Evolutionary conservation across 2,329 filamentous ascomycete species (phyloP), one percentile per base, ranked within the genome.

Genomic region (Proliferodiscus dingleyae): DNA sequence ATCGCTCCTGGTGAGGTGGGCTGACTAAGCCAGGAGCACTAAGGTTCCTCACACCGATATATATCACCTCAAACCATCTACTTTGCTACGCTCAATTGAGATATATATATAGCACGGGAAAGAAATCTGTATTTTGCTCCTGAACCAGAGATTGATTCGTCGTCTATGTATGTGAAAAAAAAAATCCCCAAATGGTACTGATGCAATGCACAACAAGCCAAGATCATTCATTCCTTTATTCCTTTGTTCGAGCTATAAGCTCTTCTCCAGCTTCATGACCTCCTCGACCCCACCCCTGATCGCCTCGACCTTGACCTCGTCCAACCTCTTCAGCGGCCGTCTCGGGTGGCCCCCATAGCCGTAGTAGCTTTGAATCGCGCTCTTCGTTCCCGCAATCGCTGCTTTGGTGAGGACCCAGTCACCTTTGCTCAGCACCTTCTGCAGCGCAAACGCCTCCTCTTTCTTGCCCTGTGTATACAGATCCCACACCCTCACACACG

Each of bases 331-430:
- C 54, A 90, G 73, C 42, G 88, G 88, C 58, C 77, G 73, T 49
- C 89, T 77, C 4, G 87, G 86, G 64, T 81, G 80, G 3, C 85
- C 86, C 22, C 88, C 88, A 63, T 94, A 94, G 39, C 87, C 87
- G 62, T 80, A 89, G 66, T 89, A 89, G 55, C 72, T 80, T 71
- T 93, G 81, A 57, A 94, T 82, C 9, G 85, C 87, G 55, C 78
- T 80, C 74, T 94, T 94, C 18, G 89, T 93, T n/a, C 87, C 88
- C 1, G 88, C 83, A 58, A 93, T 89, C 37, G 86, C 86, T 0
- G 84, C 75, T 70, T 89, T 89, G 51, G 88, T 93, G 44, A 91
- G 71, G 34, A 83, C 81, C 87, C 87, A 94, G 66, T 94, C 88
- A 24, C 83, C 83, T 61, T 81, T 81, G 59, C 83, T 83, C 51